phyloP scores from a whole-genome alignment of 2,329 filamentous ascomycete genomes.

The Botrytis cinerea region DNA sequence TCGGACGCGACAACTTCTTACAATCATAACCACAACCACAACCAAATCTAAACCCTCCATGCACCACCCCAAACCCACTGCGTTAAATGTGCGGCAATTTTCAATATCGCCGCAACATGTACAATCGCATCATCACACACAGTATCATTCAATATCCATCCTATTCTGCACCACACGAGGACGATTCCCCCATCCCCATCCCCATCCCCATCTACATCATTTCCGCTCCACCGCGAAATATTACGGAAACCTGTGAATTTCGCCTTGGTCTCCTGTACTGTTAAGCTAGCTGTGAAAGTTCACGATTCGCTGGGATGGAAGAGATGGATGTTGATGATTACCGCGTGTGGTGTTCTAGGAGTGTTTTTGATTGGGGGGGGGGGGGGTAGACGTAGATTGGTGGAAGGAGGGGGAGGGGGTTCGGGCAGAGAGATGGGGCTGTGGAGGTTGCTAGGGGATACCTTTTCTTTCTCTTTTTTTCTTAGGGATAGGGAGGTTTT shows the following conservation, averaged over 20 bases:
- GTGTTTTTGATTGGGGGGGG: constrained; percentile 64
- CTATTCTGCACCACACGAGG: constrained; percentile 48
- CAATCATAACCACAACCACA: not conserved
- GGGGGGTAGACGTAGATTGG: constrained; percentile 50
- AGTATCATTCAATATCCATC: constrained; percentile 46
- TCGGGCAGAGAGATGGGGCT: constrained; percentile 66
- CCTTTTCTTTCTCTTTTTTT: constrained; percentile 19
- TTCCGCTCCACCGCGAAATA: constrained; percentile 58
- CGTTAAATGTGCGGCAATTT: constrained; percentile 67
- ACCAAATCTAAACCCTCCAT: no score
- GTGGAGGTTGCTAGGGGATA: constrained; percentile 68
- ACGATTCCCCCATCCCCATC: constrained; percentile 33
- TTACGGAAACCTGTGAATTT: constrained; percentile 70
- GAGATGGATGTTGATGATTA: constrained; percentile 60
- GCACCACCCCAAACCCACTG: constrained; percentile 45
- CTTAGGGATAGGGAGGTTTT: constrained; percentile 53
- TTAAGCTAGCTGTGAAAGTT: not conserved
- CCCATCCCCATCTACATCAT: no score
- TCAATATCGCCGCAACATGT: constrained; percentile 55
- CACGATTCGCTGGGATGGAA: constrained; percentile 71
- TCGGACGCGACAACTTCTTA: not conserved
- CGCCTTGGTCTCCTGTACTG: constrained; percentile 42
- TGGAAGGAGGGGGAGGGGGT: constrained; percentile 49
- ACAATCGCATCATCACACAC: constrained; percentile 46
- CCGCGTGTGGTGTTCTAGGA: constrained; percentile 59